These are phyloP conservation scores for Osmanthus fragrans DNA, from an alignment of 257 asterid species.

Conservation along the genomic window DNA sequence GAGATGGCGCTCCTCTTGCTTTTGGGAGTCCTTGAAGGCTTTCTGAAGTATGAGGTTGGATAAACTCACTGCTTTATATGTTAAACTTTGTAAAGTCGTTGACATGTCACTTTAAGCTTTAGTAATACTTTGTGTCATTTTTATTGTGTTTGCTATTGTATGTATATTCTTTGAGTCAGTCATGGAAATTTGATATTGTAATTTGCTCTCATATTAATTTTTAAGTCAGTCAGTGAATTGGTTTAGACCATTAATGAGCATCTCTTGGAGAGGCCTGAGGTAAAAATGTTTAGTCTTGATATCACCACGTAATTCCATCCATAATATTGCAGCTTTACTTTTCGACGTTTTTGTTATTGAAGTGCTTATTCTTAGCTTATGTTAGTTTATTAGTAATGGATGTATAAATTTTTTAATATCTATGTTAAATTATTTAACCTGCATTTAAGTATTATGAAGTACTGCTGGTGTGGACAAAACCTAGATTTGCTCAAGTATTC, in stretches of 20 bases:
- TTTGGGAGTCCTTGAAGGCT: slow-evolving; percentile 96
- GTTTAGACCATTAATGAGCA: neutral
- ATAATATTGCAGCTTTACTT: neutral
- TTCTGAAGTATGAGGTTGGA: slow-evolving; percentile 94
- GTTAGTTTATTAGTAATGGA: neutral
- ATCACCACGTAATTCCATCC: neutral
- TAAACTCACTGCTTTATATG: slow-evolving; percentile 4
- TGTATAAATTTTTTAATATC: neutral
- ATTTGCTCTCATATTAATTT: neutral
- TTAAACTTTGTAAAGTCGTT: neutral
- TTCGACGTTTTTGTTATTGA: neutral
- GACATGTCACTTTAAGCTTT: neutral
- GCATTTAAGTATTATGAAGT: neutral
- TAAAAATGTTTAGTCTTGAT: neutral
- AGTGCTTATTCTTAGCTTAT: neutral
- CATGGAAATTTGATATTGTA: neutral
- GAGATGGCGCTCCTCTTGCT: slow-evolving; percentile 91
- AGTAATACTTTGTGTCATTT: neutral
- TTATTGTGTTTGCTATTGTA: neutral
- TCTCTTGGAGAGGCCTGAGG: neutral
- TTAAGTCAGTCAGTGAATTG: neutral
- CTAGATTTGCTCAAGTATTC: too few species aligned
- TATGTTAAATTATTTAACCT: neutral
- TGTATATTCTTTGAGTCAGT: neutral
- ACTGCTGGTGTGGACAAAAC: too few species aligned